phyloP scores from a whole-genome alignment of 495 filamentous ascomycete species.

The Neurospora sp. region DNA sequence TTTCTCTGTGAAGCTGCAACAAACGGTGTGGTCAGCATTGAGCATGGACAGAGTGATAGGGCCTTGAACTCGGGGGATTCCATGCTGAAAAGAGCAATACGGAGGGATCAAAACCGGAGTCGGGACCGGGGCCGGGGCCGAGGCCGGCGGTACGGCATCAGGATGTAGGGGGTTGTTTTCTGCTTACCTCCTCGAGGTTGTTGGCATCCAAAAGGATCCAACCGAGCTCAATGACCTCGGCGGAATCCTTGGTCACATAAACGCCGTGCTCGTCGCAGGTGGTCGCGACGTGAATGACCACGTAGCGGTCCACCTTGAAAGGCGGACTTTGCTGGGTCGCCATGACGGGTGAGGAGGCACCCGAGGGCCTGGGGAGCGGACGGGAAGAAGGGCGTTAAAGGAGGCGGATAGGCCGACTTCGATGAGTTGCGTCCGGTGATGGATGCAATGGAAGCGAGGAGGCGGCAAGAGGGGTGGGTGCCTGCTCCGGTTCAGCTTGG shows the following conservation, averaged over 20 bases:
- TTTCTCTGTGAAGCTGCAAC: constrained; percentile 78
- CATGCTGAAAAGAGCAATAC: not conserved
- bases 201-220: constrained; percentile 94
- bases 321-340: constrained; percentile 34
- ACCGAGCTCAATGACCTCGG: constrained; percentile 96
- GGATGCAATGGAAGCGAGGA: not conserved
- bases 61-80: not conserved
- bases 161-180: not conserved
- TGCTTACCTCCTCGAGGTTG: constrained; percentile 75
- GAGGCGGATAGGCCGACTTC: not conserved
- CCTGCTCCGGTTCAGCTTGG: not conserved
- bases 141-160: not conserved
- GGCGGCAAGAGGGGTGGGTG: not conserved
- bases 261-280: constrained; percentile 99
- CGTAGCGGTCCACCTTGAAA: constrained; percentile 79
- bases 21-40: constrained; percentile 6
- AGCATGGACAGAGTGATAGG: not conserved
- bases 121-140: not conserved
- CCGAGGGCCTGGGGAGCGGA: not conserved
- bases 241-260: constrained; percentile 97
- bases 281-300: constrained; percentile 95
- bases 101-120: not conserved
- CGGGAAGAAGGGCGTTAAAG: not conserved
- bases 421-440: not conserved
- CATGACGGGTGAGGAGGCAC: constrained; percentile 20